A percentile compares a stretch with the other conserved stretches of the same genome.
Evolutionary conservation across 2,329 filamentous ascomycete genomes (phyloP).

Genomic region (Phoma sp.): DNA sequence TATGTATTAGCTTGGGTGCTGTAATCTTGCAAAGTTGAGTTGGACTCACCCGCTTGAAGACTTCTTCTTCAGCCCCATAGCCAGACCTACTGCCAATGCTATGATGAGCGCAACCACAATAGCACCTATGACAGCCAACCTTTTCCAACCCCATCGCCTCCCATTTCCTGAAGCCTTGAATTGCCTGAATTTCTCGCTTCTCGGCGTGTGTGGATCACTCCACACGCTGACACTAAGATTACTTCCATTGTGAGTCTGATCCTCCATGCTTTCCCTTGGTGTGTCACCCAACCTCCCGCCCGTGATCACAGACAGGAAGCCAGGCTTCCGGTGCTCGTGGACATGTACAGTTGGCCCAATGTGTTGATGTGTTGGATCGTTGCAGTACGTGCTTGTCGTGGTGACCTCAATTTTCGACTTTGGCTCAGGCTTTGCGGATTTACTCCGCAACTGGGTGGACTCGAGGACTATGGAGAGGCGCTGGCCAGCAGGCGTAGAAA

Average conservation of each 20-base stretch:
- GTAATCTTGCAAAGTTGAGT: fast-evolving
- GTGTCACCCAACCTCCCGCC: constrained; percentile 37
- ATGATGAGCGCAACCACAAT: constrained; percentile 46
- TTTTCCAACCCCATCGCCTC: constrained; percentile 50
- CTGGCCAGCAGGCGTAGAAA: constrained; percentile 52
- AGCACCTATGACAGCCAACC: constrained; percentile 45
- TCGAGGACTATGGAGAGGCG: constrained; percentile 53
- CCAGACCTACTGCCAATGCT: constrained; percentile 50
- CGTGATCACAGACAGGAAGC: constrained; percentile 30
- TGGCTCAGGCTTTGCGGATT: constrained; percentile 28
- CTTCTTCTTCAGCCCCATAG: constrained; percentile 53
- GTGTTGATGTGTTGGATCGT: constrained; percentile 35
- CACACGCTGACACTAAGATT: constrained; percentile 48
- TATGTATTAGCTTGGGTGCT: constrained; percentile 6
- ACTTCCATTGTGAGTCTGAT: constrained; percentile 31
- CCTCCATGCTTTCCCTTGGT: constrained; percentile 41
- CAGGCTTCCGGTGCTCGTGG: constrained; percentile 25
- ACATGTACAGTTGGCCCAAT: constrained; percentile 31
- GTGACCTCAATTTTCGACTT: constrained; percentile 37
- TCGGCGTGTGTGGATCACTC: constrained; percentile 35
- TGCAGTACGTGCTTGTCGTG: constrained; percentile 40
- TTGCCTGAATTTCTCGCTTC: constrained; percentile 45
- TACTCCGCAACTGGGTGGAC: constrained; percentile 29
- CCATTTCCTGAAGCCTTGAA: constrained; percentile 14
- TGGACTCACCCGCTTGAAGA: constrained; percentile 30